Conservation (phyloP, 805 yeast species). For the Allodekkera sacchari region DNA sequence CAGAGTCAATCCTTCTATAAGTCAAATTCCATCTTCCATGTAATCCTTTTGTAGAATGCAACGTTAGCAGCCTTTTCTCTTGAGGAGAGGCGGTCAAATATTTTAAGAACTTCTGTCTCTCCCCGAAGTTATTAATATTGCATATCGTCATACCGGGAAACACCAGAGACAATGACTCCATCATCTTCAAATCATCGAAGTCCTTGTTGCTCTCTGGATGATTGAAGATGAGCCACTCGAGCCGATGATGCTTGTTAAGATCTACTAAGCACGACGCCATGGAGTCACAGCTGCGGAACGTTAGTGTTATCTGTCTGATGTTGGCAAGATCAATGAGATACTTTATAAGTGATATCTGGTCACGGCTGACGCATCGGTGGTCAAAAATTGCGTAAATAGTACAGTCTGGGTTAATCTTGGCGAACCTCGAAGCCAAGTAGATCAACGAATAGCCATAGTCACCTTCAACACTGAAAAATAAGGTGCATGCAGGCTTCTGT, state of each 20-base stretch:
- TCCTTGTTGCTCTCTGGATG: conserved; percentile 8
- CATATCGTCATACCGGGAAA: conserved; percentile 13
- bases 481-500: conserved; percentile 9
- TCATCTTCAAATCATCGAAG: conserved; percentile 10
- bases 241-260: neutral
- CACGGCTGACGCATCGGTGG: conserved; percentile 2
- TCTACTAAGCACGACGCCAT: conserved; percentile 1
- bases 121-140: conserved; percentile 7
- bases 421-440: conserved; percentile 11
- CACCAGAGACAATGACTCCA: conserved; percentile 16
- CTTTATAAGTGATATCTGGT: conserved; percentile 7
- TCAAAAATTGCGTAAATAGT: conserved; percentile 11
- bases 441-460: conserved; percentile 18
- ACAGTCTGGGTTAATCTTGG: conserved; percentile 7
- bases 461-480: conserved; percentile 11
- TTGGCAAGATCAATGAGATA: conserved; percentile 14
- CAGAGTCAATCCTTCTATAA: conserved; percentile 1
- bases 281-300: conserved; percentile 2
- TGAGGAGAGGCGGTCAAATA: too few species aligned
- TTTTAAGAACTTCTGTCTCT: neutral
- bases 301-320: conserved; percentile 8
- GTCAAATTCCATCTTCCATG: conserved; percentile 6
- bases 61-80: too few species aligned
- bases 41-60: neutral
- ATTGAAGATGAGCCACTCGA: conserved; percentile 16